These are phyloP conservation scores for Myriangium duriaei DNA, from an alignment of 2,329 filamentous ascomycete genomes.

Conservation along the genomic window DNA sequence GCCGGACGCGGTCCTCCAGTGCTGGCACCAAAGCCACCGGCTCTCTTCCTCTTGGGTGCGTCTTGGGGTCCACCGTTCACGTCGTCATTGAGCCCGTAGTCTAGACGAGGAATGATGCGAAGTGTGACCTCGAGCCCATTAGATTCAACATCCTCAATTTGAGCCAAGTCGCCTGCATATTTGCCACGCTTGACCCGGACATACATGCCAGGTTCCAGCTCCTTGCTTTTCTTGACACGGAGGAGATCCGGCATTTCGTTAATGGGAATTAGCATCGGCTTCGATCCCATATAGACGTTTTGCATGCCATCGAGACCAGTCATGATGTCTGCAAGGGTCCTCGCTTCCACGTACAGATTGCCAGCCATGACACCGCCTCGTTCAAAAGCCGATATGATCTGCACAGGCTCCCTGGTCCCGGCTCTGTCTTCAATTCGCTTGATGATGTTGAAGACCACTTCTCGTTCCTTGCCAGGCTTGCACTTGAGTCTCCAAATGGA, in stretches of 20 bases:
- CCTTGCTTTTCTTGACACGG: constrained; percentile 73
- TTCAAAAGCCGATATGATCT: constrained; percentile 85
- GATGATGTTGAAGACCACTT: constrained; percentile 77
- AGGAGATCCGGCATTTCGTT: constrained; percentile 98
- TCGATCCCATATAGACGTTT: constrained; percentile 79
- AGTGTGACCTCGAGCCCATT: constrained; percentile 84
- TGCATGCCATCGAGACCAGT: constrained; percentile 71
- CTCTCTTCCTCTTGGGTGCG: constrained; percentile 64
- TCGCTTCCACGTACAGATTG: constrained; percentile 89
- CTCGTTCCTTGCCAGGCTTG: constrained; percentile 89
- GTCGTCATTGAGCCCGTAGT: constrained; percentile 85
- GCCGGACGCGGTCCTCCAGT: constrained; percentile 57
- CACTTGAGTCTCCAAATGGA: constrained; percentile 91
- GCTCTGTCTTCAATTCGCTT: constrained; percentile 74
- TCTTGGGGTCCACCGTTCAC: constrained; percentile 31
- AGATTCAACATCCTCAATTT: constrained; percentile 82
- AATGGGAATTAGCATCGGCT: constrained; percentile 79
- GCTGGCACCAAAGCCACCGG: constrained; percentile 28
- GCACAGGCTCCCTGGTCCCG: constrained; percentile 65
- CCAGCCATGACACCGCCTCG: constrained; percentile 81
- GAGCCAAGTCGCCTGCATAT: constrained; percentile 80
- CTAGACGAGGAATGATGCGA: constrained; percentile 76
- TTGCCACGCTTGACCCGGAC: constrained; percentile 74
- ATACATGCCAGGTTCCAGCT: constrained; percentile 77
- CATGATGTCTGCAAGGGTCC: constrained; percentile 73